Conservation (phyloP, 2,329 filamentous ascomycete genomes). For the Fusarium drepaniforme region DNA sequence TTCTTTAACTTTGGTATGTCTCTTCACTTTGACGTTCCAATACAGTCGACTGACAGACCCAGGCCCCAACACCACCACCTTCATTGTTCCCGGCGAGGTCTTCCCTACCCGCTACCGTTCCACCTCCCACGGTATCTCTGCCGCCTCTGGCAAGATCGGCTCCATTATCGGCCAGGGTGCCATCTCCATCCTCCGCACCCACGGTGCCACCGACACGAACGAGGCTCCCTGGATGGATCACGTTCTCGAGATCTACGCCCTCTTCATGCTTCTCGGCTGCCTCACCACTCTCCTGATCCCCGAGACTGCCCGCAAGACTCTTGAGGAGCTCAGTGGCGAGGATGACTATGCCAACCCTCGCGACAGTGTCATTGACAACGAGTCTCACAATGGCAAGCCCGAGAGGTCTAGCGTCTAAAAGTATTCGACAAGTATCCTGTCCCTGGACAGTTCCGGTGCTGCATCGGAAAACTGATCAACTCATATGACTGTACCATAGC, state of each 20-base stretch:
- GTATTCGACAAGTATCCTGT: slow-evolving; percentile 1
- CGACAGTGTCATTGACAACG: slow-evolving; percentile 16
- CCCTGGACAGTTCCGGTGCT: background rate
- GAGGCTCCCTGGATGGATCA: slow-evolving; percentile 78
- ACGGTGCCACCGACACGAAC: slow-evolving; percentile 54
- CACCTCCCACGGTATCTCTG: slow-evolving; percentile 69
- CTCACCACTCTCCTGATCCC: slow-evolving; percentile 78
- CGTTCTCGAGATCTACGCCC: slow-evolving; percentile 79
- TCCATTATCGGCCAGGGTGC: slow-evolving; percentile 70
- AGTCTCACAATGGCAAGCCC: slow-evolving; percentile 25
- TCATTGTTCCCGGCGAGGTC: slow-evolving; percentile 68
- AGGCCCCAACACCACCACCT: slow-evolving; percentile 68
- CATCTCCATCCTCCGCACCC: slow-evolving; percentile 65
- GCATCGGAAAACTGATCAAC: background rate
- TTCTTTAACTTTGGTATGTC: slow-evolving; percentile 67
- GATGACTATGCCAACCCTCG: slow-evolving; percentile 46
- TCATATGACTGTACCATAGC: background rate
- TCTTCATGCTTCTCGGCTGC: slow-evolving; percentile 82
- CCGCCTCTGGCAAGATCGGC: slow-evolving; percentile 67
- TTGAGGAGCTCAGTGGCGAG: slow-evolving; percentile 70
- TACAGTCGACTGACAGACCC: background rate
- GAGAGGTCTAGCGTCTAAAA: slow-evolving; percentile 32
- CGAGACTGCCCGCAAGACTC: slow-evolving; percentile 80
- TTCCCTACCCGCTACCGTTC: slow-evolving; percentile 69
- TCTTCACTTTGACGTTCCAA: no score